phyloP scores from a whole-genome alignment of 129 eudicot genomes.

The Artemisia argyi region DNA sequence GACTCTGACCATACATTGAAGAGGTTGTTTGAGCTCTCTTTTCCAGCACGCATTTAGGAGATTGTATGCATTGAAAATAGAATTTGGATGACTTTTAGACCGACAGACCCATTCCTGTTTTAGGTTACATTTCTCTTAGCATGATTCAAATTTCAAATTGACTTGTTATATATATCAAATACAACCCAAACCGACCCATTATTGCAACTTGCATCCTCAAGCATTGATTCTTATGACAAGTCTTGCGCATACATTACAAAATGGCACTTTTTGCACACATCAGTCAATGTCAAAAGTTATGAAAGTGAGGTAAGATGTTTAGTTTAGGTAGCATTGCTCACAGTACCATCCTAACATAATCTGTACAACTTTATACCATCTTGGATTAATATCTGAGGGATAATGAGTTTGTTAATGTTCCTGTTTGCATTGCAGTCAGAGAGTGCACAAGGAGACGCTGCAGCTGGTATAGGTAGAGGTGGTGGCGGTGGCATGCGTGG shows the following conservation, averaged over 20 bases:
- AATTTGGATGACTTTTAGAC: not conserved
- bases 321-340: too few species aligned
- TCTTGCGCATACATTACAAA: too few species aligned
- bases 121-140: too few species aligned
- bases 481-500: slow-evolving; percentile 52
- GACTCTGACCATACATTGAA: too few species aligned
- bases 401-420: not conserved
- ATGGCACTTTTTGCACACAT: too few species aligned
- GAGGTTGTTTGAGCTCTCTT: too few species aligned
- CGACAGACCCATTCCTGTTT: not conserved
- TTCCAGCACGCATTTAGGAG: not conserved
- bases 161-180: not conserved
- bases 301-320: too few species aligned
- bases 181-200: not conserved
- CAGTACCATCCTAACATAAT: not conserved
- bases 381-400: too few species aligned
- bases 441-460: slow-evolving; percentile 99
- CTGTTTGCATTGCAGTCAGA: slow-evolving; percentile 68
- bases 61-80: not conserved
- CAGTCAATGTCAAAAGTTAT: too few species aligned
- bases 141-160: too few species aligned
- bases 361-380: not conserved
- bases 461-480: slow-evolving; percentile 78
- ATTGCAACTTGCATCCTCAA: too few species aligned
- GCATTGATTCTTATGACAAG: too few species aligned